phyloP scores from a whole-genome alignment of 2,329 filamentous ascomycete genomes.

The Magnaporthiopsis rhizophila region DNA sequence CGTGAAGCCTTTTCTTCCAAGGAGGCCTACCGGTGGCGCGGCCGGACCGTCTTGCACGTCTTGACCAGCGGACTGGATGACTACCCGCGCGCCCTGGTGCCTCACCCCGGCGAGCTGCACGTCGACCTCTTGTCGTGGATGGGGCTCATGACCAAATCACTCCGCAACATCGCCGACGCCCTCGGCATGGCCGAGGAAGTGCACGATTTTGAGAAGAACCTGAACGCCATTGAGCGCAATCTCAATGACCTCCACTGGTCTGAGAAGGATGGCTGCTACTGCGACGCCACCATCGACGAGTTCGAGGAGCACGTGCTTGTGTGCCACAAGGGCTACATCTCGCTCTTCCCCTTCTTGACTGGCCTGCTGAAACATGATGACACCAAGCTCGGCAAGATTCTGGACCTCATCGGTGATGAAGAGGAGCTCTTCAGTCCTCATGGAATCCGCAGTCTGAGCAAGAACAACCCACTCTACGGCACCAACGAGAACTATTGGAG shows the following conservation, averaged over 20 bases:
- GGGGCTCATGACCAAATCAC: conserved; percentile 87
- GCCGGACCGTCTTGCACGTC: conserved; percentile 77
- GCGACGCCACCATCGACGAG: conserved; percentile 89
- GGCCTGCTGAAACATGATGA: conserved; percentile 70
- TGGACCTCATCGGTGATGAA: conserved; percentile 73
- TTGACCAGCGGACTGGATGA: conserved; percentile 93
- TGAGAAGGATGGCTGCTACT: conserved; percentile 71
- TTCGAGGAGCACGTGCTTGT: conserved; percentile 71
- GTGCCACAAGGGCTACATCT: conserved; percentile 95
- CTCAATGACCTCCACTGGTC: conserved; percentile 93
- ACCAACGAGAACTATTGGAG: conserved; percentile 97
- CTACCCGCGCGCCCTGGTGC: conserved; percentile 88
- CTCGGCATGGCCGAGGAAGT: conserved; percentile 73
- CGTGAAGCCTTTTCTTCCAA: conserved; percentile 80
- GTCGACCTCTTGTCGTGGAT: conserved; percentile 95
- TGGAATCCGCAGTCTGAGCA: conserved; percentile 85
- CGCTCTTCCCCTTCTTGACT: conserved; percentile 83
- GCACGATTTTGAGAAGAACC: conserved; percentile 60
- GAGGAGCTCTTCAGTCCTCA: conserved; percentile 83
- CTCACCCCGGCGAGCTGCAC: conserved; percentile 91
- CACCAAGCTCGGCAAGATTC: conserved; percentile 62
- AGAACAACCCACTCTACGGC: conserved; percentile 73
- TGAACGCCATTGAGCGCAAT: conserved; percentile 74
- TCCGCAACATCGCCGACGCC: conserved; percentile 68
- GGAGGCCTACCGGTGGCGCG: conserved; percentile 93